Evolutionary conservation across 2,329 filamentous ascomycete genomes (phyloP), one percentile per base, ranked within the genome.

Genomic region (Aureobasidium mangrovei): DNA sequence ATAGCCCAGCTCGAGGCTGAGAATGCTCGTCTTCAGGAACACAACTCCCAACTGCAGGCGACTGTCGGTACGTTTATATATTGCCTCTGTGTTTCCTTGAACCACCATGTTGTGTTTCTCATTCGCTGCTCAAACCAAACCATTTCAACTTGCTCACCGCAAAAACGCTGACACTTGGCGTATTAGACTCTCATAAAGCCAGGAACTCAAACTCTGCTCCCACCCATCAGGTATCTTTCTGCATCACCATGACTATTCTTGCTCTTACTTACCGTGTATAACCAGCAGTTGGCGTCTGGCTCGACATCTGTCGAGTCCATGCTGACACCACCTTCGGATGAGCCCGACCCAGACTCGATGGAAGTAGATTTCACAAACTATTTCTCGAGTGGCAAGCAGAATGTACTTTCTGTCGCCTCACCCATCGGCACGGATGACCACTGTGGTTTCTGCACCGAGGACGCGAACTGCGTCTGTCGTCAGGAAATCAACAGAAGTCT

Each of bases 311-410:
- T 49, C 4, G 39, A 35, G 5, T 52, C 47, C 8, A 53, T 44
- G 3, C 27, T 53, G 7, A 59, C 57, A 1, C 57, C 57, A 18
- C 57, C 55, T 1, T 52, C 54, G 2, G 57, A 59, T 46, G n/a
- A 46, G 9, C n/a, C 5, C 5, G 49, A 53, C 32, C 7, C 38
- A 7, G 49, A 44, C n/a, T 35, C 47, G 12, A 46, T 47, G 48
- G 56, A 59, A 33, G 53, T 55, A 5, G 57, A 59, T 44, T 59
- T 59, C 32, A 59, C 57, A 29, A 43, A 55, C 45, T 42, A 54
- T 12, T 52, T 32, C 31, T 35, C 44, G 10, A 8, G 24, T 7
- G 31, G 55, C 29, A 57, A 59, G 52, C 46, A 51, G 27, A 44
- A 51, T 12, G 36, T 27, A 4, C 41, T 33, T 2, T 40, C 24